Evolutionary conservation across 129 eudicot species (phyloP), one percentile per base, ranked within the genome.

Genomic region (Smallanthus sonchifolius): DNA sequence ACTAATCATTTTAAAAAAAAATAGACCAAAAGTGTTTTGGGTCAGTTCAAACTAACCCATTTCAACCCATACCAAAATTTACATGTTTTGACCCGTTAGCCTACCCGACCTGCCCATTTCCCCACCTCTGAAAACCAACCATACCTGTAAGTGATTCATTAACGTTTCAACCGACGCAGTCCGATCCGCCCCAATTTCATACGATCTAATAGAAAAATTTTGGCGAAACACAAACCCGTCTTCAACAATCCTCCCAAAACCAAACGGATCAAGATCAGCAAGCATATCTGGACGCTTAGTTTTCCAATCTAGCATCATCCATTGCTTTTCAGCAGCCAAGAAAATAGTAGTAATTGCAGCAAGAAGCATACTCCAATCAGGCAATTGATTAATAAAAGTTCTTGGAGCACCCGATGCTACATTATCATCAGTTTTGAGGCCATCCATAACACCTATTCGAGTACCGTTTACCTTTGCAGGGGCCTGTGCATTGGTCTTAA

Each of bases 281-380:
- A 94, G 97, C 87, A 82, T 81, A 49, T 94, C 99, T 4, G 99
- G 84, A 24, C 97, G 85, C 75, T 87, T 94, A 1, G 99, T 92
- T 79, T 94, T 94, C 99, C 97, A 94, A 72, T 94, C 99, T 48
- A 94, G 88, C 97, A 91, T 94, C 99, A 88, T 94, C 99, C 97
- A 94, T 73, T 94, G 99, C 86, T 94, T 94, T 75, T 94, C 99
- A 7, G 99, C 99, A 48, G 99, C 99, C 86, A 94, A 84, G 77
- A 94, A 94, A 38, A 94, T 83, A 6, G 99, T 94, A 0, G 99
- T 94, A 35, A 94, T 94, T 10, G 99, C 99, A 82, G 97, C 99
- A 72, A 94, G 97, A 15, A 94, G 97, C 99, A 94, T 94, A 80
- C 99, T 88, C 99, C 99, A 94, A 81, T 94, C 99, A 52, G 99